Conservation (phyloP, 148 eudicot species). For the Rhododendron vialii region DNA sequence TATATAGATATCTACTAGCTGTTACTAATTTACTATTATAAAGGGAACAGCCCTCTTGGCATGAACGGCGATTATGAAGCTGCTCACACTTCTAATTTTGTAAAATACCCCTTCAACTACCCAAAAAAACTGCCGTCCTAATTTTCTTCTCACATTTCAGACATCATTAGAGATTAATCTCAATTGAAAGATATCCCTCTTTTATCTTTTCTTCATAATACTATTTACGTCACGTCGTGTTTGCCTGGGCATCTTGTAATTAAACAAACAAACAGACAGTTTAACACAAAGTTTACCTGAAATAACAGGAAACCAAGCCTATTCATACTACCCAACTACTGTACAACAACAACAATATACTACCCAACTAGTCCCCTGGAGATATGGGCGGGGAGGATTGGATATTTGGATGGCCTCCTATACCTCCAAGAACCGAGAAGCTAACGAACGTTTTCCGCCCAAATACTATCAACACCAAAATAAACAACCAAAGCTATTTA, state of each 20-base stretch:
- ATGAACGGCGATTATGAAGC: neutral
- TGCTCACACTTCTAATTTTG: neutral
- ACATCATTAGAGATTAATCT: neutral
- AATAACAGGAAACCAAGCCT: neutral
- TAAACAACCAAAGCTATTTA: neutral
- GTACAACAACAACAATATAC: no score
- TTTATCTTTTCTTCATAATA: no score
- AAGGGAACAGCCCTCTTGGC: no score
- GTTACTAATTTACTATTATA: no score
- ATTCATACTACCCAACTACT: neutral
- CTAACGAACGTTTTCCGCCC: neutral
- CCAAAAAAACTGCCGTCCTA: neutral
- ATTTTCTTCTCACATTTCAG: neutral
- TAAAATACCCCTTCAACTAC: neutral
- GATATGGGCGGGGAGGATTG: no score
- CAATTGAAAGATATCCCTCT: neutral
- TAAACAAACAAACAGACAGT: neutral
- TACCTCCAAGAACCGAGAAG: neutral
- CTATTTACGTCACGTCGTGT: neutral
- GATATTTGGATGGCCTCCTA: no score
- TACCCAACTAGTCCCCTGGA: no score
- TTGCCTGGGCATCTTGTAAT: neutral
- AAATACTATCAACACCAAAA: neutral
- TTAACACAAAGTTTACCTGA: neutral
- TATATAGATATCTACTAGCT: neutral